Evolutionary conservation across 441 rosid species (phyloP), one percentile per base, ranked within the genome.

Genomic region (Hypseocharis bilobata): DNA sequence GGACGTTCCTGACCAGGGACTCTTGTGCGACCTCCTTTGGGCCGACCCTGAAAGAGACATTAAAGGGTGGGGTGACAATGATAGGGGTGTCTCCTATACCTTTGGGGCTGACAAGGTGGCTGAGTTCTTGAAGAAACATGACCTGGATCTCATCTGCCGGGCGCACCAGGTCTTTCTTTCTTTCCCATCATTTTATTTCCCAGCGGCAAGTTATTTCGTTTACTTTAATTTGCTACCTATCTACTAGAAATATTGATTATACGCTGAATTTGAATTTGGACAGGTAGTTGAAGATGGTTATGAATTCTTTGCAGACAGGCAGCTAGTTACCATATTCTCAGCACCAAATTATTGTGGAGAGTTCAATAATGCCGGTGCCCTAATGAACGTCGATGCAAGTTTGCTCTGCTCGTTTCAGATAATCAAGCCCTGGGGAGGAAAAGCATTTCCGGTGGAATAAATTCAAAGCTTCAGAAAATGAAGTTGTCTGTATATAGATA

Each of bases 241-340:
- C n/a, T n/a, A n/a, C n/a, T n/a, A n/a, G n/a, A n/a, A 10, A 11
- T 27, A 57, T 11, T 1, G 40, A 60, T 45, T 63, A n/a, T 7
- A 0, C 14, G 11, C 27, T 59, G 44, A 38, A 47, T 13, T 40
- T 23, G 34, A 60, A 62, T 54, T 51, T 27, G 63, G 19, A 7
- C 78, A 83, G 87, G 87, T 83, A 44, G 90, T 82, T 56, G 87
- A 85, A 74, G 86, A 85, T 25, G 90, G 90, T n/a, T 85, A 83
- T 25, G 87, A 85, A 66, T 83, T 85, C 75, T 85, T 85, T 17
- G 90, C 87, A 3, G 86, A 85, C 54, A 80, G 86, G 61, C 80
- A 78, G 62, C 77, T 81, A 56, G 89, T 85, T 0, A 83, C 89
- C 32, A 77, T 85, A 72, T 82, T 85, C 76, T 85, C 82, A 1